Percentiles rank a stretch among this genome's conserved stretches.
Conservation (phyloP, 2,329 filamentous ascomycete species). For the Aschersonia sp. region DNA sequence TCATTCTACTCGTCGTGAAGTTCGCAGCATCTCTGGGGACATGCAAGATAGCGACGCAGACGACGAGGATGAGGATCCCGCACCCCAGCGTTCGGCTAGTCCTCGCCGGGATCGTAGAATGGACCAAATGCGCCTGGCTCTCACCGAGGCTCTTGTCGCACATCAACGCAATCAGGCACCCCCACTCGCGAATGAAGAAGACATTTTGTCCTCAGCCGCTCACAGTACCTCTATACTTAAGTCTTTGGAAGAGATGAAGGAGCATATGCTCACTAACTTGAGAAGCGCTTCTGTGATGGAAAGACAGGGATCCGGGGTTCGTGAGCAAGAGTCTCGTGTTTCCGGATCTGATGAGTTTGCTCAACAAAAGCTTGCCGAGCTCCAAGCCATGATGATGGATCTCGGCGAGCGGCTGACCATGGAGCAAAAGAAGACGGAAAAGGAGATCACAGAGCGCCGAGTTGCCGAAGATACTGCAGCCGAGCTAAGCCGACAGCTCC, state of each 20-base stretch:
- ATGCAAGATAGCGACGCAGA: slow-evolving; percentile 77
- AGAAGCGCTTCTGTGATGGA: slow-evolving; percentile 17
- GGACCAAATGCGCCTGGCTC: slow-evolving; percentile 63
- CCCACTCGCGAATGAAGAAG: too few relatives aligned
- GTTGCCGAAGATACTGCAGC: slow-evolving; percentile 37
- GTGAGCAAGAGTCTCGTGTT: slow-evolving; percentile 27
- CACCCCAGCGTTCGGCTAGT: slow-evolving; percentile 55
- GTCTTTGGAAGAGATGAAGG: slow-evolving; percentile 49
- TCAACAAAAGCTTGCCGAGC: slow-evolving; percentile 38
- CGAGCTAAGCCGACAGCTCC: slow-evolving; percentile 38
- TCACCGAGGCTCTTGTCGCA: slow-evolving; percentile 57
- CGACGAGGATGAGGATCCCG: slow-evolving; percentile 71
- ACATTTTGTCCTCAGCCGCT: slow-evolving; percentile 4
- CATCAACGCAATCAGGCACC: slow-evolving; percentile 31
- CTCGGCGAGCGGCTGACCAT: slow-evolving; percentile 41
- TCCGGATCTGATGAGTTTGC: slow-evolving; percentile 36
- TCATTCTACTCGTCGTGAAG: slow-evolving; percentile 40
- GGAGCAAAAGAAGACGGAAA: slow-evolving; percentile 32
- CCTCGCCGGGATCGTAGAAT: slow-evolving; percentile 64
- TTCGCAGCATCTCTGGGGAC: slow-evolving; percentile 57
- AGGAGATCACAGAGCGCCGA: slow-evolving; percentile 32
- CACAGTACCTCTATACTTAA: slow-evolving; percentile 44
- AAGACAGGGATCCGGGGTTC: slow-evolving; percentile 34
- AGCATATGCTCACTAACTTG: slow-evolving; percentile 21
- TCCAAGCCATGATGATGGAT: slow-evolving; percentile 44